These are phyloP conservation scores for Ophiostoma pallidulum DNA, from an alignment of 2,329 filamentous ascomycete species.

Conservation along the genomic window DNA sequence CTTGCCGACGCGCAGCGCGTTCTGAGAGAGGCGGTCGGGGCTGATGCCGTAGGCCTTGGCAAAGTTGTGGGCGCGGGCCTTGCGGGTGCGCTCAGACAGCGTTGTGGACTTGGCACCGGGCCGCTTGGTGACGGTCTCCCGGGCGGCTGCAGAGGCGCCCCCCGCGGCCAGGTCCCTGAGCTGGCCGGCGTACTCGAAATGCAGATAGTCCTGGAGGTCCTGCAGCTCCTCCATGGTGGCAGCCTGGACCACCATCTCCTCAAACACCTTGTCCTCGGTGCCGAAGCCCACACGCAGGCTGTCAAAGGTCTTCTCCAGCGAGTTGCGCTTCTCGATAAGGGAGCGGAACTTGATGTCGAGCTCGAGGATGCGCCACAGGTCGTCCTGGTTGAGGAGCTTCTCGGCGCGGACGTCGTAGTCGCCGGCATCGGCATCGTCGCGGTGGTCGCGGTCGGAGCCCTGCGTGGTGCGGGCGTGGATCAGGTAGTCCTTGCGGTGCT, in stretches of 20 bases:
- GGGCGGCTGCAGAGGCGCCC: conserved; percentile 41
- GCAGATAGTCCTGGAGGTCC: conserved; percentile 90
- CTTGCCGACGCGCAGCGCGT: conserved; percentile 67
- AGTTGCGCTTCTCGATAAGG: conserved; percentile 82
- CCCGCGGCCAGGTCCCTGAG: conserved; percentile 68
- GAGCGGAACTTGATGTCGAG: conserved; percentile 92
- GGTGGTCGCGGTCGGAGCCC: conserved; percentile 53
- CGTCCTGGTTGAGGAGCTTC: conserved; percentile 83
- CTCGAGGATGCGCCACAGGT: conserved; percentile 91
- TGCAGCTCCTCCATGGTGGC: conserved; percentile 91
- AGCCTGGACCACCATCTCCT: conserved; percentile 71
- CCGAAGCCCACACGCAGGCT: conserved; percentile 54
- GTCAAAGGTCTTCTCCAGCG: conserved; percentile 69
- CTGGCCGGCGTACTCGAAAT: conserved; percentile 82
- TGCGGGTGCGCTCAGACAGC: conserved; percentile 76
- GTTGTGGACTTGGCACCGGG: conserved; percentile 69
- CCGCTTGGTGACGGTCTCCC: conserved; percentile 59
- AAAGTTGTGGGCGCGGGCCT: conserved; percentile 68
- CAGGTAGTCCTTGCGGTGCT: conserved; percentile 95
- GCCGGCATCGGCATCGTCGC: conserved; percentile 59
- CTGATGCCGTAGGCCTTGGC: conserved; percentile 86
- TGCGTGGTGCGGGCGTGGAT: conserved; percentile 72
- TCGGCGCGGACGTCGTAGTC: conserved; percentile 70
- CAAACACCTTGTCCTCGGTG: conserved; percentile 64
- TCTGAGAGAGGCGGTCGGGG: conserved; percentile 79